These are phyloP conservation scores for Nemania abortiva DNA, from an alignment of 2,329 filamentous ascomycete genomes.

Conservation along the genomic window DNA sequence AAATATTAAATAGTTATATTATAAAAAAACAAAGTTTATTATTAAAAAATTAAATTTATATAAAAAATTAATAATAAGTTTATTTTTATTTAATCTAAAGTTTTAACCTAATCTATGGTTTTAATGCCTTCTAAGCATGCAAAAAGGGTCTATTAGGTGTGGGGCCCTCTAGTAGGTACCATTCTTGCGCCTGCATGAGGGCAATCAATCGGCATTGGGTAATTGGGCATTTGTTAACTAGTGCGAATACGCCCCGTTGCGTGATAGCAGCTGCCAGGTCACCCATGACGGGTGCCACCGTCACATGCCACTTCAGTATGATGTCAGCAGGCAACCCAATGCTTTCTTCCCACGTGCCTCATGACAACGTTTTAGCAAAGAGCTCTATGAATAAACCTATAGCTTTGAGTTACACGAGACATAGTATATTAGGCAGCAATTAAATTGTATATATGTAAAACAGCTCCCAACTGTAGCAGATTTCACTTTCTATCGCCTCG, in stretches of 20 bases:
- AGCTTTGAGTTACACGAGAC: not conserved
- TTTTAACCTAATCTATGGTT: too few relatives aligned
- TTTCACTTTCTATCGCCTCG: not conserved
- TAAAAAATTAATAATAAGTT: too few relatives aligned
- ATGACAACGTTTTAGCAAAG: not conserved
- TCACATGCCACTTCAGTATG: slow-evolving; percentile 31
- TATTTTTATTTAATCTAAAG: too few relatives aligned
- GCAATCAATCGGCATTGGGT: not conserved
- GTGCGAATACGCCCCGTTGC: slow-evolving; percentile 2
- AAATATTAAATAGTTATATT: too few relatives aligned
- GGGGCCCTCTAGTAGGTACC: too few relatives aligned
- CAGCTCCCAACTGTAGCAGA: not conserved
- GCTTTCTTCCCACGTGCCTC: slow-evolving; percentile 20
- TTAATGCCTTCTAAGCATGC: too few relatives aligned
- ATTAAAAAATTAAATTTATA: too few relatives aligned
- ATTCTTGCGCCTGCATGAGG: not conserved
- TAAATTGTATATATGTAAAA: not conserved
- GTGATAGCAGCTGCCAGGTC: slow-evolving; percentile 28
- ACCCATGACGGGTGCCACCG: slow-evolving; percentile 14
- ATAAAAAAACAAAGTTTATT: too few relatives aligned
- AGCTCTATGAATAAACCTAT: not conserved
- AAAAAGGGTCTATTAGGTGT: too few relatives aligned
- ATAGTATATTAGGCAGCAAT: not conserved
- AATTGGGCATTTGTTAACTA: not conserved
- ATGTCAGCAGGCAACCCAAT: slow-evolving; percentile 33